Evolutionary conservation across 2,329 filamentous ascomycete species (phyloP).

Genomic region (Botrytis galanthina): DNA sequence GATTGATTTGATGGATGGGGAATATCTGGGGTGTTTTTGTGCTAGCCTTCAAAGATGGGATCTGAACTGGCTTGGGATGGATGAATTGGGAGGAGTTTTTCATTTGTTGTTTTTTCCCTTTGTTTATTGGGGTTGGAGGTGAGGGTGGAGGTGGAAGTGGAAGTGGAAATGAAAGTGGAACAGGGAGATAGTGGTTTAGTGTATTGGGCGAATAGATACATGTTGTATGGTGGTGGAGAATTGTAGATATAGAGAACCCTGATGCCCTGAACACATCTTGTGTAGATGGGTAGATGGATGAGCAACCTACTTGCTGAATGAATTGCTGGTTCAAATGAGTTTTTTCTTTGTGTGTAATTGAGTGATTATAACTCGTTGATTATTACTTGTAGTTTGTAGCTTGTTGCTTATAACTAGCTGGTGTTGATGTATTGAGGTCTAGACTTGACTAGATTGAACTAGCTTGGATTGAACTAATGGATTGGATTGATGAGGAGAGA

Average conservation of each 20-base stretch:
- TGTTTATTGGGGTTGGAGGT: background rate
- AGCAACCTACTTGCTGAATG: conserved; percentile 2
- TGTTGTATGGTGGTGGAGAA: background rate
- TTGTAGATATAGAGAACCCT: background rate
- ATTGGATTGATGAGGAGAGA: too few species aligned
- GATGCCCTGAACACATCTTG: background rate
- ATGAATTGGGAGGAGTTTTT: conserved; percentile 4
- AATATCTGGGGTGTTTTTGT: conserved; percentile 5
- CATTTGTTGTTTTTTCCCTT: conserved; percentile 1
- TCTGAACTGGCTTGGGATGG: background rate
- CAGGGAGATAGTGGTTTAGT: background rate
- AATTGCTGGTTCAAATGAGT: background rate
- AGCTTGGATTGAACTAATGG: too few species aligned
- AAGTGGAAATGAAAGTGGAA: background rate
- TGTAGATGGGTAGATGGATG: conserved; percentile 2
- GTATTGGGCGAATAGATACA: background rate
- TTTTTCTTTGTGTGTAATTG: background rate
- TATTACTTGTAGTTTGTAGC: background rate
- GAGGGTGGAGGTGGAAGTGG: background rate
- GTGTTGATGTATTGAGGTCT: background rate
- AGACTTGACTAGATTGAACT: background rate
- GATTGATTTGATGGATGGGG: conserved; percentile 5
- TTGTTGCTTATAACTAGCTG: background rate
- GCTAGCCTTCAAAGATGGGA: background rate
- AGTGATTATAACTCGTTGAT: background rate